Base-by-base conservation (phyloP, 352 stramenopile genomes). In the Globisporangium orthogonon region DNA sequence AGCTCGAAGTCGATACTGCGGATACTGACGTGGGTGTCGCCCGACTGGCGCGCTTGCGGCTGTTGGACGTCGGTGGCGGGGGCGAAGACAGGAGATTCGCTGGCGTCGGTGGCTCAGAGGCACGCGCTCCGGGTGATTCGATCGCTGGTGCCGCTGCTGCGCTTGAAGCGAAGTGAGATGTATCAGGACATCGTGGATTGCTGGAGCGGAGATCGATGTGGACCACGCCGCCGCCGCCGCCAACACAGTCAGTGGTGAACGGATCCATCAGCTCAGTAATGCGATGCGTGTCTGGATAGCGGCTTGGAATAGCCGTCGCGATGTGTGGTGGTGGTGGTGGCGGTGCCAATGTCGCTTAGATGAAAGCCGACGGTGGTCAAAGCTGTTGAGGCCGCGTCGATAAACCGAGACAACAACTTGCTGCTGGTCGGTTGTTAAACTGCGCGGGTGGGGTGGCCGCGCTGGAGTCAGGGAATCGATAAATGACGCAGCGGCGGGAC, bases 1-100 rank as follows among this genome's bases (percentile, higher is more conserved):
- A 28, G 31, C 4, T 13, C 11, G 11, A 17, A 17, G 37, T 43
- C 23, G 35, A 29, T 15, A 30, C 17, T 56, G 48, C 3, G 28
- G 40, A 11, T 56, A 40, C 3, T 17, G 40, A 11, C 33, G 18
- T 2, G 30, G 46, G 39, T 6, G 56, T 13, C n/a, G 43, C 18
- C 10, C 41, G 54, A 13, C 17, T 35, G 9, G 44, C 46, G 50
- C 57, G 57, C 35, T 63, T 63, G 49, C 57, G 57, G 50, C 57
- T 63, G 35, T 48, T 53, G n/a, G 54, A 60, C 23, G 33, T 28
- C 14, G 53, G 44, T 7, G 54, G 54, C 23, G 33, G 54, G 11
- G 33, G 54, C 44, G 54, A 53, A 7, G n/a, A 5, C 18, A 23
- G 54, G 11, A 14, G 33, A 10, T 28, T 13, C 43, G 43, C 17